These are phyloP conservation scores for Trametes versicolor DNA, from an alignment of 1,284 basidiomycete species.

Conservation along the genomic window DNA sequence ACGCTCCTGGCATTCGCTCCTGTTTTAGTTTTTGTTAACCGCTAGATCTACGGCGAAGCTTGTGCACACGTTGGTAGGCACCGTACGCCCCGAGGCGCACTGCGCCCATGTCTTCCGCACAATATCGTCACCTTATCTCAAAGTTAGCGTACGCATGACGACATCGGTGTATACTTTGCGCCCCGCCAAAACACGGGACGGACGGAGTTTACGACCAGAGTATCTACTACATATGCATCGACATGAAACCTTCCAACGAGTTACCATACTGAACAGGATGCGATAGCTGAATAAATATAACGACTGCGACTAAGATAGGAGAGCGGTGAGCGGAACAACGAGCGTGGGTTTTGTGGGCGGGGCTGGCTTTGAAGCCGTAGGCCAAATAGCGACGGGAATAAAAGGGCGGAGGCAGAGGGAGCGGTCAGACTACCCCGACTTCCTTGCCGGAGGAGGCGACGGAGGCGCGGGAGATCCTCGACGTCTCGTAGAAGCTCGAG, in stretches of 20 bases:
- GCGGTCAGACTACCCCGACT: slow-evolving; percentile 26
- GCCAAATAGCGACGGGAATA: background rate
- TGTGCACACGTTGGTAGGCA: too few species aligned
- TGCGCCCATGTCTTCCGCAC: too few species aligned
- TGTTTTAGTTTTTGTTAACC: background rate
- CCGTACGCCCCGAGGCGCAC: too few species aligned
- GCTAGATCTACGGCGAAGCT: too few species aligned
- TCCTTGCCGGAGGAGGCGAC: slow-evolving; percentile 32
- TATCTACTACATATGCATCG: too few species aligned
- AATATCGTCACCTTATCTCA: too few species aligned
- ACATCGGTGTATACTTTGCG: too few species aligned
- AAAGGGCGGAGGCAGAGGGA: background rate
- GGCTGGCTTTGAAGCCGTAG: background rate
- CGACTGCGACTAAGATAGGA: slow-evolving; percentile 3
- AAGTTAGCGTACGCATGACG: too few species aligned
- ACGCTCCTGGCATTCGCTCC: slow-evolving; percentile 58
- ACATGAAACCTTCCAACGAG: too few species aligned
- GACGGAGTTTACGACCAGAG: too few species aligned
- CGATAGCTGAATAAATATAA: slow-evolving; percentile 10
- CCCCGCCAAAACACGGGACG: too few species aligned
- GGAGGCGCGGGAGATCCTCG: slow-evolving; percentile 34
- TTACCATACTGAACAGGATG: background rate
- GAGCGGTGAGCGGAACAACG: background rate
- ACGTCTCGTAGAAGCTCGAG: slow-evolving; percentile 37
- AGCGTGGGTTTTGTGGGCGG: background rate